A percentile compares a stretch with the other conserved stretches of the same genome.
Conservation (phyloP, 1,284 basidiomycete species). For the Phenoliferia sp. region DNA sequence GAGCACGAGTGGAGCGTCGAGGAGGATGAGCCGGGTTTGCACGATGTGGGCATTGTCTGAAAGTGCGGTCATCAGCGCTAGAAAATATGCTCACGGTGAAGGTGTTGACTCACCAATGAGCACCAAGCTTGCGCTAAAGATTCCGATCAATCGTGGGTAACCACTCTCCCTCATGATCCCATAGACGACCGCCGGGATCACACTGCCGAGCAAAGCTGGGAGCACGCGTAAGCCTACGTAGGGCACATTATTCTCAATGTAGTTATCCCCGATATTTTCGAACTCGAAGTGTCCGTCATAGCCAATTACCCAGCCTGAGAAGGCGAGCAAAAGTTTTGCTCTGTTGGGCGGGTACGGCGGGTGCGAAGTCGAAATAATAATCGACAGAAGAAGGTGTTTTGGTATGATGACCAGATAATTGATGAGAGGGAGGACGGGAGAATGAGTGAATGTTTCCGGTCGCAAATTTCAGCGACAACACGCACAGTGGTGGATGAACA, state of each 20-base stretch:
- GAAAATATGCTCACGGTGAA: not conserved
- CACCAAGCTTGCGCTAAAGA: constrained; percentile 79
- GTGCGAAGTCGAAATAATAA: no score
- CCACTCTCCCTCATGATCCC: constrained; percentile 97
- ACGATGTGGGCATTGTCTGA: constrained; percentile 93
- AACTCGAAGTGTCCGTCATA: constrained; percentile 93
- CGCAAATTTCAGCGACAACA: constrained; percentile 24
- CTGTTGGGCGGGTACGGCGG: no score
- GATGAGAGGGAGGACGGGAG: not conserved
- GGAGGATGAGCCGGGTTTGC: constrained; percentile 90
- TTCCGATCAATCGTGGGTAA: constrained; percentile 80
- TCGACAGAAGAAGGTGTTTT: not conserved
- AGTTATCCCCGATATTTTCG: constrained; percentile 91
- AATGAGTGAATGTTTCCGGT: not conserved
- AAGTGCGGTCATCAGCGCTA: not conserved
- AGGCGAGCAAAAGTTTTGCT: constrained; percentile 84
- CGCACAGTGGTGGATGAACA: constrained; percentile 82
- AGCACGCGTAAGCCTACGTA: constrained; percentile 90
- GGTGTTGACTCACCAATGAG: constrained; percentile 62
- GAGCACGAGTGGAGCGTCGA: constrained; percentile 91
- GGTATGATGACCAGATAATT: not conserved
- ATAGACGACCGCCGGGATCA: constrained; percentile 87
- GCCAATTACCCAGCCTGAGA: constrained; percentile 92
- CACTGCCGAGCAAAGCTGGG: constrained; percentile 81
- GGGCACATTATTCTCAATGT: constrained; percentile 78